Percentiles rank a stretch among this genome's conserved stretches.
These are phyloP conservation scores for Kurtzmaniella quercitrusa DNA, from an alignment of 1,139 yeast genomes.

Conservation along the genomic window DNA sequence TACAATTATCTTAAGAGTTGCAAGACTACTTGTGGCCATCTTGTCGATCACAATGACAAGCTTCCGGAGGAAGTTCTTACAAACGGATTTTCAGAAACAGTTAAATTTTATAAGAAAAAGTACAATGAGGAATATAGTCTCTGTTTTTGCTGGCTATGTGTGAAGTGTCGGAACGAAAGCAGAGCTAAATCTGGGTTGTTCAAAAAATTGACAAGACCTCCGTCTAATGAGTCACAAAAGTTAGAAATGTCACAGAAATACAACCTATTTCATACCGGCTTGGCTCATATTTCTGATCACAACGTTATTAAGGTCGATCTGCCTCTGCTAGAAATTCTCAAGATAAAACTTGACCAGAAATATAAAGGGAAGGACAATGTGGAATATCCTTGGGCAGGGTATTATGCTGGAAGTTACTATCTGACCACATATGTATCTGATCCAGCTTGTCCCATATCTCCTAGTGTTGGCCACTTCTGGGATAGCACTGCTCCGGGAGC, in stretches of 20 bases:
- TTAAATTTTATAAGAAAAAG: constrained; percentile 9
- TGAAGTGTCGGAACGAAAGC: background rate
- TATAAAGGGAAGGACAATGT: background rate
- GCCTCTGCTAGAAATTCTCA: background rate
- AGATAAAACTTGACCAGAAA: background rate
- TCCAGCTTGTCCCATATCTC: background rate
- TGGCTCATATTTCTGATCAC: constrained; percentile 7
- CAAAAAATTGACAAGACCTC: constrained; percentile 1
- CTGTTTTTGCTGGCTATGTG: constrained; percentile 16
- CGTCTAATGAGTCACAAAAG: background rate
- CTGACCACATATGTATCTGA: background rate
- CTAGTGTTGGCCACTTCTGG: background rate
- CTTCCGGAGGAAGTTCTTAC: constrained; percentile 15
- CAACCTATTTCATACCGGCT: constrained; percentile 2
- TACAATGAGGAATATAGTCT: constrained; percentile 11
- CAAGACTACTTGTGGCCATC: constrained; percentile 4
- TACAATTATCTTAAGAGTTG: constrained; percentile 21
- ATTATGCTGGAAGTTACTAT: constrained; percentile 1
- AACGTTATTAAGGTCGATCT: background rate
- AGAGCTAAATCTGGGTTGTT: background rate
- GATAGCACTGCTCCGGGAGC: background rate
- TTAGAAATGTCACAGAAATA: background rate
- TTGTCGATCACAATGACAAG: constrained; percentile 29
- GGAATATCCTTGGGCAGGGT: background rate
- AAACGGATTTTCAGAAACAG: constrained; percentile 12